Conservation (phyloP, 2,329 filamentous ascomycete genomes). For the Eurotiales sp. region DNA sequence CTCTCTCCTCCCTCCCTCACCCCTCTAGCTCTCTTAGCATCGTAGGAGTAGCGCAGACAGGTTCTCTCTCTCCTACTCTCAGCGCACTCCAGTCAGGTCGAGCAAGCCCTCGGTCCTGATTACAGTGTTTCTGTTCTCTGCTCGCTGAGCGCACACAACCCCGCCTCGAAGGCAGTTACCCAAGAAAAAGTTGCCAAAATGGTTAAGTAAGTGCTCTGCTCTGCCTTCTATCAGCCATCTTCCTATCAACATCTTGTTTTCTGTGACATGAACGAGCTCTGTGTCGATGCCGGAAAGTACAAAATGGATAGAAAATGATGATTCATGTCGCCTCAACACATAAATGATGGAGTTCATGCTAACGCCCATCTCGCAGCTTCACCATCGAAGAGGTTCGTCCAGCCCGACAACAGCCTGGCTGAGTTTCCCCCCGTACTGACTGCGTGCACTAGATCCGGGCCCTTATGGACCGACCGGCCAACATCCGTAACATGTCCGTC, state of each 20-base stretch:
- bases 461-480: slow-evolving; percentile 52
- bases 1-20: slow-evolving; percentile 23
- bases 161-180: slow-evolving; percentile 39
- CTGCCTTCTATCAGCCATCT: too few relatives aligned
- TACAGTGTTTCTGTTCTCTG: slow-evolving; percentile 33
- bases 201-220: slow-evolving; percentile 97
- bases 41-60: slow-evolving; percentile 39
- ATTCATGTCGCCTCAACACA: too few relatives aligned
- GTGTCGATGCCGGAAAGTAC: too few relatives aligned
- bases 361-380: slow-evolving; percentile 63
- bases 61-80: slow-evolving; percentile 26
- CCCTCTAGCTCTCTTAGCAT: slow-evolving; percentile 24
- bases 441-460: slow-evolving; percentile 36
- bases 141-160: slow-evolving; percentile 24
- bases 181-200: slow-evolving; percentile 75
- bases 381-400: slow-evolving; percentile 80
- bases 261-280: too few relatives aligned
- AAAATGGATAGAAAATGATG: too few relatives aligned
- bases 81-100: slow-evolving; percentile 32
- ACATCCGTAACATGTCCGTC: slow-evolving; percentile 96
- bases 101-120: slow-evolving; percentile 43
- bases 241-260: too few relatives aligned
- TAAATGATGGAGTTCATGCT: slow-evolving; percentile 21
- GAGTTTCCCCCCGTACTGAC: slow-evolving; percentile 15
- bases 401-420: slow-evolving; percentile 5